Conservation (phyloP, 2,329 filamentous ascomycete genomes). For the Fusarium sterilihyphosum region DNA sequence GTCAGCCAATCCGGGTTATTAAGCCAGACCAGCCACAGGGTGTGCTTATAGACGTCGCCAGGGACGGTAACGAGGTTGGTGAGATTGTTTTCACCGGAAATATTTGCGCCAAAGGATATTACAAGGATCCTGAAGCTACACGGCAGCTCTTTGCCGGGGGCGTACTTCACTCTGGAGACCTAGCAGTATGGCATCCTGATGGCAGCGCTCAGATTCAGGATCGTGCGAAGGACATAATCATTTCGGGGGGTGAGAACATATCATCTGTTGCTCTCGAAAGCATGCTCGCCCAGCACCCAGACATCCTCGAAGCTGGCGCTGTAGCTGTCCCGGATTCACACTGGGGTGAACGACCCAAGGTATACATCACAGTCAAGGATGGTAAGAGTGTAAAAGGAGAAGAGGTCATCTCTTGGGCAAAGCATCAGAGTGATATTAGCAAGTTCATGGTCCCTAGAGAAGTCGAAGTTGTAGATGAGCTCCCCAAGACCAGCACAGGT, state of each 20-base stretch:
- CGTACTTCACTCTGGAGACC: slow-evolving; percentile 86
- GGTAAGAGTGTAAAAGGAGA: slow-evolving; percentile 61
- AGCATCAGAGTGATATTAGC: slow-evolving; percentile 80
- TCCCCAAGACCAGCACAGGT: slow-evolving; percentile 97
- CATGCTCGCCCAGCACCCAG: slow-evolving; percentile 87
- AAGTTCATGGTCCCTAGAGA: slow-evolving; percentile 86
- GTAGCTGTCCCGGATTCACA: slow-evolving; percentile 87
- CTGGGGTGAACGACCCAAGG: slow-evolving; percentile 97
- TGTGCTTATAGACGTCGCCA: slow-evolving; percentile 56
- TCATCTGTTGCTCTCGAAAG: slow-evolving; percentile 91
- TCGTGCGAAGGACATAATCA: slow-evolving; percentile 97
- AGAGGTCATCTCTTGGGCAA: slow-evolving; percentile 88
- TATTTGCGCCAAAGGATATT: slow-evolving; percentile 91
- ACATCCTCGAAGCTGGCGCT: slow-evolving; percentile 90
- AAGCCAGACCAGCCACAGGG: slow-evolving; percentile 79
- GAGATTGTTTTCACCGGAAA: slow-evolving; percentile 87
- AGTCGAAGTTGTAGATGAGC: slow-evolving; percentile 81
- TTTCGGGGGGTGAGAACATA: slow-evolving; percentile 97
- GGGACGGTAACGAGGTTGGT: slow-evolving; percentile 60
- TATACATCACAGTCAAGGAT: slow-evolving; percentile 83
- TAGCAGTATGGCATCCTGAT: slow-evolving; percentile 93
- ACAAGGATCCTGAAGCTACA: slow-evolving; percentile 88
- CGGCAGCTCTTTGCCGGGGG: slow-evolving; percentile 88
- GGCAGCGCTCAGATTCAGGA: slow-evolving; percentile 93
- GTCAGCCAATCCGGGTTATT: slow-evolving; percentile 82